phyloP scores from a whole-genome alignment of 441 rosid genomes.

The Arabidopsis hybrid region DNA sequence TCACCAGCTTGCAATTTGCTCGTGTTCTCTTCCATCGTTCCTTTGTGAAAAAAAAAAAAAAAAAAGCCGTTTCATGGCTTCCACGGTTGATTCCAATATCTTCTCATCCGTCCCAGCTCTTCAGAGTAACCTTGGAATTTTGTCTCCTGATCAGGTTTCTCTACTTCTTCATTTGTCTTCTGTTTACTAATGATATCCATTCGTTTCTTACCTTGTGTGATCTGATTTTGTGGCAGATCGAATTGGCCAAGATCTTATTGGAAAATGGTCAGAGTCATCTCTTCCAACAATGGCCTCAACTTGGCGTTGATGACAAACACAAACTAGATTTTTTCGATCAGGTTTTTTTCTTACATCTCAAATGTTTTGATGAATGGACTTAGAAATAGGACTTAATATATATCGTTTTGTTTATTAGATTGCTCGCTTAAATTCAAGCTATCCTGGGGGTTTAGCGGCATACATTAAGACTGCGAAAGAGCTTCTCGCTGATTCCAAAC shows the following conservation, averaged over 20 bases:
- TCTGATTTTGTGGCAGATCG: conserved; percentile 56
- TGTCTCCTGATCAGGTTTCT: conserved; percentile 69
- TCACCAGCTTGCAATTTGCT: background rate
- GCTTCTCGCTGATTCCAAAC: conserved; percentile 89
- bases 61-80: conserved; percentile 39
- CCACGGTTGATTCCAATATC: conserved; percentile 49
- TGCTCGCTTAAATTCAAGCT: conserved; percentile 74
- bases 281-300: conserved; percentile 79
- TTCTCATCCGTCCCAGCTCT: conserved; percentile 67
- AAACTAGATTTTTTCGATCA: conserved; percentile 75
- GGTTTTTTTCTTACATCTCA: conserved; percentile 51
- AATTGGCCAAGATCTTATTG: conserved; percentile 75
- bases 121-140: conserved; percentile 59
- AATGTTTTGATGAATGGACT: background rate
- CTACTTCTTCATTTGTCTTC: background rate
- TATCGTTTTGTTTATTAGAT: conserved; percentile 50
- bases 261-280: conserved; percentile 81
- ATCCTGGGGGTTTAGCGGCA: conserved; percentile 85
- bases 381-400: background rate
- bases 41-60: too few species aligned
- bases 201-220: background rate
- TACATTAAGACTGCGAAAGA: conserved; percentile 78
- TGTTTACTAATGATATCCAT: background rate
- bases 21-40: background rate
- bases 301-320: conserved; percentile 69